phyloP scores from a whole-genome alignment of 2,329 filamentous ascomycete genomes.

The Alternaria gaisen region DNA sequence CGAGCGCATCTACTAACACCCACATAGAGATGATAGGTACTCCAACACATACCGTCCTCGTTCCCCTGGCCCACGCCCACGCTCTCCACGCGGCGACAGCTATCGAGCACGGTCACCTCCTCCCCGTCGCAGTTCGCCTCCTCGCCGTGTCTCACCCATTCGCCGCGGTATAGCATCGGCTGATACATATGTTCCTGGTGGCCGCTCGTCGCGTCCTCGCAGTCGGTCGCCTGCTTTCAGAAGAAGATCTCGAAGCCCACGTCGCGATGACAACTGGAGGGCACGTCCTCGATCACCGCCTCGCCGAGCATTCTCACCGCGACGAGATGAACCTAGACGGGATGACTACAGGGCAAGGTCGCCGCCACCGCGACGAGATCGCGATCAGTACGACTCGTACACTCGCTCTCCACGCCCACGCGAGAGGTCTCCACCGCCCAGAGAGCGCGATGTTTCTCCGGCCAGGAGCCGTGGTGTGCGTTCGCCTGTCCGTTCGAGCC shows the following conservation, averaged over 20 bases:
- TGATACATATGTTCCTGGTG: constrained; percentile 53
- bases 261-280: constrained; percentile 55
- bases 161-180: constrained; percentile 48
- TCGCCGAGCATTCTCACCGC: constrained; percentile 51
- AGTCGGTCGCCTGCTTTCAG: constrained; percentile 52
- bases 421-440: constrained; percentile 55
- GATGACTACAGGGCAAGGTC: constrained; percentile 50
- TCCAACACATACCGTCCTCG: constrained; percentile 51
- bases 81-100: constrained; percentile 47
- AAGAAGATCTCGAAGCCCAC: constrained; percentile 53
- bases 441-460: constrained; percentile 58
- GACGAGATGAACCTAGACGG: constrained; percentile 45
- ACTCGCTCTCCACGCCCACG: constrained; percentile 53
- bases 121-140: constrained; percentile 12
- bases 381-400: constrained; percentile 51
- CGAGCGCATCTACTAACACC: constrained; percentile 20
- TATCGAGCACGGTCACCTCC: constrained; percentile 39
- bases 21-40: constrained; percentile 46
- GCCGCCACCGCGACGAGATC: constrained; percentile 53
- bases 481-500: constrained; percentile 51
- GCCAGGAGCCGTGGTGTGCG: constrained; percentile 56
- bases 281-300: constrained; percentile 60
- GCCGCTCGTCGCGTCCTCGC: constrained; percentile 46
- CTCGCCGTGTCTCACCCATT: constrained; percentile 36
- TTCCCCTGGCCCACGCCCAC: constrained; percentile 43